A percentile compares a stretch with the other conserved stretches of the same genome.
These are phyloP conservation scores for Cladosporium sp. DNA, from an alignment of 2,329 filamentous ascomycete species.

Conservation along the genomic window DNA sequence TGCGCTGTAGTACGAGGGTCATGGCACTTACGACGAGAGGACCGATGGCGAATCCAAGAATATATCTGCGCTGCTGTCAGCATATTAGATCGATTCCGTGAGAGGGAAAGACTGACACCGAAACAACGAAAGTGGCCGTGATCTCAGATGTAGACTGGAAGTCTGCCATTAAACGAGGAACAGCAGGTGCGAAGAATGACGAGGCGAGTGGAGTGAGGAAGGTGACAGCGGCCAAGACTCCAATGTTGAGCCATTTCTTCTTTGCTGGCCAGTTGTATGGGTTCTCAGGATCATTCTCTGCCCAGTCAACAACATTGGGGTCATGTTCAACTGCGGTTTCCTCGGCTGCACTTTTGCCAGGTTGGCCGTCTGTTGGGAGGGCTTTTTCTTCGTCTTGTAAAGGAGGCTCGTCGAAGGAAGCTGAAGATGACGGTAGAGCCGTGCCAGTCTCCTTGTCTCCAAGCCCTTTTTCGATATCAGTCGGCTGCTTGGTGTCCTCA, in stretches of 20 bases:
- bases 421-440: neutral
- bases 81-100: constrained; percentile 38
- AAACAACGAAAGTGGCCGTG: constrained; percentile 44
- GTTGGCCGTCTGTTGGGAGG: neutral
- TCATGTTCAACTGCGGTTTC: constrained; percentile 31
- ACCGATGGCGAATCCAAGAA: constrained; percentile 46
- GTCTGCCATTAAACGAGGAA: constrained; percentile 34
- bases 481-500: neutral
- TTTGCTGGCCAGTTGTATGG: constrained; percentile 23
- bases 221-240: constrained; percentile 38
- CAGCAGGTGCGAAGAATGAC: constrained; percentile 43
- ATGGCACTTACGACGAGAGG: constrained; percentile 40
- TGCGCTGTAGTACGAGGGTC: constrained; percentile 51
- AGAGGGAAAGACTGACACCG: constrained; percentile 34
- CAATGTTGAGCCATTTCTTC: constrained; percentile 42
- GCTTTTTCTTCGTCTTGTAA: constrained; percentile 8
- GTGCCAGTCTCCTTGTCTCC: neutral
- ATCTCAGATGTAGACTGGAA: constrained; percentile 46
- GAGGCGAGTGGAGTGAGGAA: constrained; percentile 46
- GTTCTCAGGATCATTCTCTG: constrained; percentile 21
- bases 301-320: constrained; percentile 27
- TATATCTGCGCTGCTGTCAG: constrained; percentile 27
- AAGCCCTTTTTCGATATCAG: neutral
- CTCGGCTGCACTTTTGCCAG: constrained; percentile 1
- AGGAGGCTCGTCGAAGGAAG: neutral